A percentile compares a stretch with the other conserved stretches of the same genome.
Conservation (phyloP, 306 rosid genomes). For the Fagus sylvatica region DNA sequence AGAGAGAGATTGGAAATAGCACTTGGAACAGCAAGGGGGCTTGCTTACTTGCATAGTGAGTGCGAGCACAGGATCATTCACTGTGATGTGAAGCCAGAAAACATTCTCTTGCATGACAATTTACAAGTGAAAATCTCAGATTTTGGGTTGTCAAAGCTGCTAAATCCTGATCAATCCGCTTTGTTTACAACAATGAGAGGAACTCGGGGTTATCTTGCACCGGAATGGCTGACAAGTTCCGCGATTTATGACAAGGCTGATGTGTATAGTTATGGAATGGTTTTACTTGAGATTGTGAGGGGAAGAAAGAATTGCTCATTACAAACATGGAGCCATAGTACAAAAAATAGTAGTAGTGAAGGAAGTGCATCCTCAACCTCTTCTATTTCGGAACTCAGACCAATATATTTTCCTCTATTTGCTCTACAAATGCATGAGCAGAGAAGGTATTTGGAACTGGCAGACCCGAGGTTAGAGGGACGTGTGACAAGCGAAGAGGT, state of each 20-base stretch:
- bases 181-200: slow-evolving; percentile 94
- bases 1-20: slow-evolving; percentile 83
- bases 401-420: slow-evolving; percentile 72
- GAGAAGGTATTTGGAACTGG: slow-evolving; percentile 67
- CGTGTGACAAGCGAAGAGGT: slow-evolving; percentile 63
- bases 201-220: slow-evolving; percentile 91
- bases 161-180: slow-evolving; percentile 72
- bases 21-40: slow-evolving; percentile 87
- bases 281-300: slow-evolving; percentile 72
- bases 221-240: slow-evolving; percentile 89
- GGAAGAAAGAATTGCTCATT: slow-evolving; percentile 73
- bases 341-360: slow-evolving; percentile 53
- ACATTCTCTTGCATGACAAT: slow-evolving; percentile 73
- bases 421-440: slow-evolving; percentile 92
- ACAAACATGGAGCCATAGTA: slow-evolving; percentile 56
- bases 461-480: slow-evolving; percentile 69
- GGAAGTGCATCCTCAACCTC: slow-evolving; percentile 53
- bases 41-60: slow-evolving; percentile 78
- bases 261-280: slow-evolving; percentile 92
- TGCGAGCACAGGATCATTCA: slow-evolving; percentile 84
- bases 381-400: slow-evolving; percentile 36
- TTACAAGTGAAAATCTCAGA: slow-evolving; percentile 87
- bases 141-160: slow-evolving; percentile 89
- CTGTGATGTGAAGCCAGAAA: slow-evolving; percentile 91
- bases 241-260: slow-evolving; percentile 84